Percentiles rank a stretch among this genome's conserved stretches.
Conservation (phyloP, 106 monocot species). For the Triglochin maritima region DNA sequence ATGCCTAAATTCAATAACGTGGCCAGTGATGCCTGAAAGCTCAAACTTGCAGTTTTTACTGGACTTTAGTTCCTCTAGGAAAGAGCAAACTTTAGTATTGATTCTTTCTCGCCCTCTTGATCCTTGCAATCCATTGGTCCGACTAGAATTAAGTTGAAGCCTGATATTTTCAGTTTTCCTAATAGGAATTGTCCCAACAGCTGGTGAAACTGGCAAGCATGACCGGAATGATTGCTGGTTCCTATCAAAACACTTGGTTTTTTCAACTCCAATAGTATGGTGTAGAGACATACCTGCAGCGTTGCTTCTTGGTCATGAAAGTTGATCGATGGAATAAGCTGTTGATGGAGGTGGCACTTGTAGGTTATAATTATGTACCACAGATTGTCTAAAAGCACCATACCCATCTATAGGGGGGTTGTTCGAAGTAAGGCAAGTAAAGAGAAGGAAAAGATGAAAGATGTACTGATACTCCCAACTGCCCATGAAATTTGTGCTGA, state of each 20-base stretch:
- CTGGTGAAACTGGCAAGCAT: slow-evolving; percentile 33
- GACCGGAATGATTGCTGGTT: slow-evolving; percentile 15
- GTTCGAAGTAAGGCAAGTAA: slow-evolving; percentile 55
- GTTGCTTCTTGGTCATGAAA: slow-evolving; percentile 10
- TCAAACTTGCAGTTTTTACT: slow-evolving; percentile 56
- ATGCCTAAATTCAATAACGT: slow-evolving; percentile 84
- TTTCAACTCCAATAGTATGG: too few species aligned
- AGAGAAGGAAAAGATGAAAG: slow-evolving; percentile 48
- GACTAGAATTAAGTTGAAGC: slow-evolving; percentile 25
- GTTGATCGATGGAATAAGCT: slow-evolving; percentile 35
- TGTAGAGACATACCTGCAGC: slow-evolving; percentile 3
- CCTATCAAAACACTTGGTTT: too few species aligned
- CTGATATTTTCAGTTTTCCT: slow-evolving; percentile 49
- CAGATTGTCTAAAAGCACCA: slow-evolving; percentile 35
- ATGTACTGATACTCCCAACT: slow-evolving; percentile 37
- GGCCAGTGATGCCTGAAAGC: slow-evolving; percentile 74
- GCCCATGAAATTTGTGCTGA: slow-evolving; percentile 61
- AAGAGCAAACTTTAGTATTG: slow-evolving; percentile 46
- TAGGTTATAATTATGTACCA: slow-evolving; percentile 31
- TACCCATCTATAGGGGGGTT: slow-evolving; percentile 40
- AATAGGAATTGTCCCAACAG: slow-evolving; percentile 20
- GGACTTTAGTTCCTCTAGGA: slow-evolving; percentile 82
- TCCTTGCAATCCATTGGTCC: slow-evolving; percentile 43
- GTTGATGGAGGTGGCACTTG: slow-evolving; percentile 20
- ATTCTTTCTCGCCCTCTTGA: slow-evolving; percentile 41